Evolutionary conservation across 139 green algal genomes (phyloP), one percentile per base, ranked within the genome.

Genomic region (Coelastrella sp.): DNA sequence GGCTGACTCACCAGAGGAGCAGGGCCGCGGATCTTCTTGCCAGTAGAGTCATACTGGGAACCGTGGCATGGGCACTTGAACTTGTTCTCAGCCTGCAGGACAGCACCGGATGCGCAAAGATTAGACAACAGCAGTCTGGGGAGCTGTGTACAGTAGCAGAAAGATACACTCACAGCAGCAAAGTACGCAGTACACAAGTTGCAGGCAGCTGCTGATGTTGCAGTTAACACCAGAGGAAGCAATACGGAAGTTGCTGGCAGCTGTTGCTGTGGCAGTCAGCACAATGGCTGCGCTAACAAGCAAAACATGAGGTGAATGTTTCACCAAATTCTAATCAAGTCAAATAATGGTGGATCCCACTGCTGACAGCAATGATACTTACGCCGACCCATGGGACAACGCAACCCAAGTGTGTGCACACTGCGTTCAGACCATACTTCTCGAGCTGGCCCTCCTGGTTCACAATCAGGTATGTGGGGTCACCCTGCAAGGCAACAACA

Each of bases 21-120:
- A 32, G 98, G 98, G 74, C 98, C 98, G 64, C 98, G 96, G 68
- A 99, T 93, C 58, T 99, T 96, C 96, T 99, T 99, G 94, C 98
- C 98, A 92, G 98, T 91, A 64, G 80, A 74, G 94, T 99, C 98
- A 96, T 99, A 99, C 93, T 99, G 98, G 60, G 96, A 99, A 85
- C 98, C 98, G 94, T 99, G 98, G 97, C 98, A 99, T 32, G 98
- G 98, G 97, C 98, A 99, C 95, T 98, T 99, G 96, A 99, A 99
- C 97, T 99, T 99, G 95, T 99, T 99, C 96, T 99, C 98, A 71
- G 96, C 97, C 93, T 97, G 93, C 80, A 89, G 3, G 11, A 78
- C 32, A 47, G 32, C 32, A 47, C 32, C 32, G 32, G 32, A 47
- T 47, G 5, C 20, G 7, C 22, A 80, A 80, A 5, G 58, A 14